phyloP scores from a whole-genome alignment of 345 rosid species.

The Sonneratia caseolaris region DNA sequence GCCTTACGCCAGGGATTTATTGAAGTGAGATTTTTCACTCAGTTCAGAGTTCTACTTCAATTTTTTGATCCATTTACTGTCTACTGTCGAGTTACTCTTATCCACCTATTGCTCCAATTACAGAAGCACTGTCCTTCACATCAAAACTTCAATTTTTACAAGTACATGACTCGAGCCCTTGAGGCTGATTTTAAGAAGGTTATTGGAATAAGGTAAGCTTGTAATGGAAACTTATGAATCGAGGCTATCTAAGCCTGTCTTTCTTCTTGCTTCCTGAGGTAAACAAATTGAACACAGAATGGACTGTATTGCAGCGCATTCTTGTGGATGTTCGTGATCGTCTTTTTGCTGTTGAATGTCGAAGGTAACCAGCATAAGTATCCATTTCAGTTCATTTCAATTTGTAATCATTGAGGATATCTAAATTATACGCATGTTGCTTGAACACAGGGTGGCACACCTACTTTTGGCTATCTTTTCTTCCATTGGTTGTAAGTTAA shows the following conservation, averaged over 20 bases:
- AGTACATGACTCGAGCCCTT: conserved; percentile 55
- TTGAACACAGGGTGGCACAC: conserved; percentile 68
- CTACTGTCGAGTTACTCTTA: background rate
- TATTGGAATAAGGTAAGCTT: conserved; percentile 59
- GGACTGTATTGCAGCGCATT: conserved; percentile 43
- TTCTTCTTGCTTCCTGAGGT: background rate
- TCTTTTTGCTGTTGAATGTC: conserved; percentile 65
- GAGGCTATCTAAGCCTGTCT: background rate
- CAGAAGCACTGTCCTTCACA: conserved; percentile 37
- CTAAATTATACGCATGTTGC: background rate
- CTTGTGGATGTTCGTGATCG: conserved; percentile 78
- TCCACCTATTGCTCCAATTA: background rate
- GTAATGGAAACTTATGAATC: background rate
- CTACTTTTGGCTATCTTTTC: conserved; percentile 76
- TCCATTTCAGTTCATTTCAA: background rate
- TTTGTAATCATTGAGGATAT: background rate
- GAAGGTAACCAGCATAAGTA: conserved; percentile 26
- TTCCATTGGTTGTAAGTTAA: conserved; percentile 65
- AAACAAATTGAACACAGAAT: background rate
- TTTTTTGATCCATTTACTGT: background rate
- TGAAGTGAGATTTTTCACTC: conserved; percentile 26
- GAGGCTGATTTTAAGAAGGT: conserved; percentile 57
- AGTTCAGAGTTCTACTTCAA: background rate
- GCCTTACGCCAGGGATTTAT: conserved; percentile 68
- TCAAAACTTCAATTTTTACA: conserved; percentile 45